Evolutionary conservation across 345 rosid genomes (phyloP).

Genomic region (Triadica sebifera): DNA sequence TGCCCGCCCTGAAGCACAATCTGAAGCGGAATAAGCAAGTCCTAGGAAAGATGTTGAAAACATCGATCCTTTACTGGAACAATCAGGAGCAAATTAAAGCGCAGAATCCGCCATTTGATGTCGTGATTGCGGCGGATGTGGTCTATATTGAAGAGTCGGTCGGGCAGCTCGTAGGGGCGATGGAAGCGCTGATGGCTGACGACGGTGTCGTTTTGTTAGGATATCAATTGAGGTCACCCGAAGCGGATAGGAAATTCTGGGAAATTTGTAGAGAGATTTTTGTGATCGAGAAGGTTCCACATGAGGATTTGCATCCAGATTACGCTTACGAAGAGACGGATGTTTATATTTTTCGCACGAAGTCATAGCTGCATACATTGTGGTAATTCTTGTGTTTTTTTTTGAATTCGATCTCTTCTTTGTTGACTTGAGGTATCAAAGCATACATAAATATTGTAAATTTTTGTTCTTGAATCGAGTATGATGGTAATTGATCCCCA

Average conservation of each 20-base stretch:
- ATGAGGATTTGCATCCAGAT: slow-evolving; percentile 79
- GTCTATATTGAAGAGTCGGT: slow-evolving; percentile 80
- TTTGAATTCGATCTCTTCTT: not conserved
- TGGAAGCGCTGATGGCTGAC: slow-evolving; percentile 63
- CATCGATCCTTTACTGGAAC: slow-evolving; percentile 67
- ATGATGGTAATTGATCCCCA: not conserved
- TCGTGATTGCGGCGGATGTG: slow-evolving; percentile 83
- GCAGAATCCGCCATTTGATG: slow-evolving; percentile 70
- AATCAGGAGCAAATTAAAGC: slow-evolving; percentile 57
- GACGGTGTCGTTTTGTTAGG: slow-evolving; percentile 74
- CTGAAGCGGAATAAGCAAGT: slow-evolving; percentile 82
- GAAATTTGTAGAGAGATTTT: slow-evolving; percentile 63
- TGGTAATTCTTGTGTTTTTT: not conserved
- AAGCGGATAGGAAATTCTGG: slow-evolving; percentile 82
- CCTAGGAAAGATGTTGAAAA: slow-evolving; percentile 55
- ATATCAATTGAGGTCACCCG: slow-evolving; percentile 84
- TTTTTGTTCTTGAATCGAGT: not conserved
- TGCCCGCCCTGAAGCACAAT: slow-evolving; percentile 90
- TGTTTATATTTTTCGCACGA: slow-evolving; percentile 69
- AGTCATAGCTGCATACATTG: slow-evolving; percentile 12
- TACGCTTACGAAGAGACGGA: slow-evolving; percentile 78
- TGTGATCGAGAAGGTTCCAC: slow-evolving; percentile 69
- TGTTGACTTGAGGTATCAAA: too few species aligned
- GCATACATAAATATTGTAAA: not conserved
- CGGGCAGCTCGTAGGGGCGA: slow-evolving; percentile 55